Evolutionary conservation across 345 rosid species (phyloP).

Genomic region (Corchorus capsularis): DNA sequence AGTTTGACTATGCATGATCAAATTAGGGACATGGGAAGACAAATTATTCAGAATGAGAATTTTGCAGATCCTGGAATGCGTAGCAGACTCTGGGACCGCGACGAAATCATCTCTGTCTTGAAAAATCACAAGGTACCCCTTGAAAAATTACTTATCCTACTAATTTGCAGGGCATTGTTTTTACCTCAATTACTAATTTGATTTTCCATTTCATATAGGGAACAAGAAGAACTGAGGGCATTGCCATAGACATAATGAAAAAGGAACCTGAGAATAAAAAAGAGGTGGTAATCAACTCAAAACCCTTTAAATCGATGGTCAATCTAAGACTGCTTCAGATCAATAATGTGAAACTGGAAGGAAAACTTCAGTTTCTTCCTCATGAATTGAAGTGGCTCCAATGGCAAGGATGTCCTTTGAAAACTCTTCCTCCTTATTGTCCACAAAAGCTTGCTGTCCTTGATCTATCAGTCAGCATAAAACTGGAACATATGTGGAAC

Average conservation of each 20-base stretch:
- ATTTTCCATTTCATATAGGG: constrained; percentile 29
- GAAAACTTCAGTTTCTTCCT: constrained; percentile 52
- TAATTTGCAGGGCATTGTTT: background rate
- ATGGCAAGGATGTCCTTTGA: constrained; percentile 63
- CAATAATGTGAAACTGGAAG: constrained; percentile 53
- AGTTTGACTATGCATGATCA: constrained; percentile 78
- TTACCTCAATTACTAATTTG: background rate
- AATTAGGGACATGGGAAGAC: constrained; percentile 76
- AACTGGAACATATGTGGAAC: constrained; percentile 36
- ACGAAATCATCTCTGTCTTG: constrained; percentile 48
- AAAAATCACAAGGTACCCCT: constrained; percentile 39
- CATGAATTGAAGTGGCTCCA: constrained; percentile 62
- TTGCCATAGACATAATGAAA: constrained; percentile 28
- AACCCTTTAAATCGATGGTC: constrained; percentile 47
- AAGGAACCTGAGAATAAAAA: constrained; percentile 21
- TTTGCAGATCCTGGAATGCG: constrained; percentile 37
- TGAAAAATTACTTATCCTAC: too few relatives aligned
- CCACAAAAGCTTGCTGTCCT: constrained; percentile 56
- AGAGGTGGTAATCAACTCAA: constrained; percentile 31
- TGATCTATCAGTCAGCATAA: constrained; percentile 66
- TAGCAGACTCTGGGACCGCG: constrained; percentile 68
- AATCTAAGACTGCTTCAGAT: constrained; percentile 67
- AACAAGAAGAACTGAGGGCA: constrained; percentile 38
- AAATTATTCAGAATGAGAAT: constrained; percentile 40
- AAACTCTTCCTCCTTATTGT: constrained; percentile 44